A percentile compares a stretch with the other conserved stretches of the same genome.
These are phyloP conservation scores for Acorus gramineus DNA, from an alignment of 106 monocot genomes.

Conservation along the genomic window DNA sequence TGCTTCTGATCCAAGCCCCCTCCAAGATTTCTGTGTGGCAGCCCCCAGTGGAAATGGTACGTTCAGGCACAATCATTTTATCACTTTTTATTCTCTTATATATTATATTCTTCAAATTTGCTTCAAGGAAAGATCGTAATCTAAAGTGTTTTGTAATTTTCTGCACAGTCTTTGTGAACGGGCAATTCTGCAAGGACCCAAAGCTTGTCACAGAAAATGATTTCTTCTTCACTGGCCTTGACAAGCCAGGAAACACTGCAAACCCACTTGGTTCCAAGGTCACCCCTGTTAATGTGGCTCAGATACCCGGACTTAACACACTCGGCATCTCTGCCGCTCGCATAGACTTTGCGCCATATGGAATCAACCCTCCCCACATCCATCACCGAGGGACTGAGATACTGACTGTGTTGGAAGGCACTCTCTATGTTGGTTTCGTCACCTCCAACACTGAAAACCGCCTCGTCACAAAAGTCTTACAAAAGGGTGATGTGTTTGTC, in stretches of 20 bases:
- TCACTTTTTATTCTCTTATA: no score
- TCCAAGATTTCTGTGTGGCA: no score
- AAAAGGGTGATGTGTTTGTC: conserved; percentile 1
- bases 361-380: conserved; percentile 8
- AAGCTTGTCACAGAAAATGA: neutral
- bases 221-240: conserved; percentile 2
- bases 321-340: conserved; percentile 8
- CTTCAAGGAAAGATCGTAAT: no score
- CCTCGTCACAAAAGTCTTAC: neutral
- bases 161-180: conserved; percentile 6
- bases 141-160: neutral
- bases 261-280: neutral
- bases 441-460: neutral
- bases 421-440: conserved; percentile 8
- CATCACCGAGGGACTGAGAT: conserved; percentile 4
- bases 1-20: no score
- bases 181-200: conserved; percentile 8
- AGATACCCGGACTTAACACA: conserved; percentile 3
- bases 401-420: conserved; percentile 1
- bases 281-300: neutral
- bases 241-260: neutral
- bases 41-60: no score
- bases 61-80: no score
- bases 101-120: no score
- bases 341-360: conserved; percentile 1